Base-by-base conservation (phyloP, 805 yeast genomes). In the Ogataea populi-albae region DNA sequence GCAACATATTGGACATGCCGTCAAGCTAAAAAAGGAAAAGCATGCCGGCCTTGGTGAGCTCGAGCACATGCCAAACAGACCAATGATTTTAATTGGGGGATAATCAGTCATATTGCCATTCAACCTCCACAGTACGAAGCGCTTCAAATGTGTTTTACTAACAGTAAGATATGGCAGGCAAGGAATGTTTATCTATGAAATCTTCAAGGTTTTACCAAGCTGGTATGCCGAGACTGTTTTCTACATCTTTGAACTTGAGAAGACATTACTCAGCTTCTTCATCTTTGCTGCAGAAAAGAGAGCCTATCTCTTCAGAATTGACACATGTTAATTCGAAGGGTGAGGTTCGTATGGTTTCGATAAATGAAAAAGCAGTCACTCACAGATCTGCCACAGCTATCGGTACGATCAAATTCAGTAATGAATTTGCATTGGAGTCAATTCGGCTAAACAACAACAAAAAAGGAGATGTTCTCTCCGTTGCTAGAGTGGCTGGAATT, bases 61-160 rank as follows among this genome's bases (percentile, higher is more conserved):
- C 30, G 69, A 68, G 31, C 61, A 61, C 20, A 48, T 64, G 57
- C 68, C 72, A 26, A 74, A 74, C 49, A 51, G 79, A 37, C 79
- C 79, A 6, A 74, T 74, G 79, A 71, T 74, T 26, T 49, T 74
- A 41, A 74, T 74, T 38, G 79, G 79, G 44, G 79, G 79, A 56
- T 73, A 49, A 55, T 17, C 21, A 18, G 17, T 20, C 15, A 17
- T 3, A 11, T n/a, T n/a, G n/a, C n/a, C n/a, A n/a, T n/a, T n/a
- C n/a, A n/a, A n/a, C n/a, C n/a, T n/a, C n/a, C n/a, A n/a, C n/a
- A n/a, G n/a, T n/a, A n/a, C 18, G 12, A 23, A 19, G 23, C 25
- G 26, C 30, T 29, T 23, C 24, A 23, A 6, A 25, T 23, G 16
- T 12, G 6, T 17, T 10, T 11, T 41, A 41, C 45, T 41, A 41